Evolutionary conservation across 176 grass and related monocot genomes (phyloP).

Genomic region (Lolium perenne): DNA sequence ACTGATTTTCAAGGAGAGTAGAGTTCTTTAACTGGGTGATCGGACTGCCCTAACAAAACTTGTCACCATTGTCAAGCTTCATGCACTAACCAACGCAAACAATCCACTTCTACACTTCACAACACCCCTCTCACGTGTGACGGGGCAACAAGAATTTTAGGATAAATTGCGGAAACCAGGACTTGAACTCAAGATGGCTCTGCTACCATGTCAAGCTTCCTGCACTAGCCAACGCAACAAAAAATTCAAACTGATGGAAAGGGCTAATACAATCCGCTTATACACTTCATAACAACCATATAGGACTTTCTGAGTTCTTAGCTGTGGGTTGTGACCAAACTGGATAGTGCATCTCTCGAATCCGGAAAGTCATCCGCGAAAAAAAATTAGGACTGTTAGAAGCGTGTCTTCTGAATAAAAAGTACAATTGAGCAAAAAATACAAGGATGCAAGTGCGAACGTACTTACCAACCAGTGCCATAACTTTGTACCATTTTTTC

Average conservation of each 20-base stretch:
- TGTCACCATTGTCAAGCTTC: neutral
- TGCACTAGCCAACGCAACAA: no score
- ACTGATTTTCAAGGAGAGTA: constrained; percentile 10
- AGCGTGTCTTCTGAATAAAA: neutral
- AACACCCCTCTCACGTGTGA: no score
- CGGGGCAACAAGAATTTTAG: no score
- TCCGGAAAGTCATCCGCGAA: neutral
- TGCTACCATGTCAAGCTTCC: no score
- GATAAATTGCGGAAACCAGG: no score
- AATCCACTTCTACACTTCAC: no score
- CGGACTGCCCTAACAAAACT: neutral
- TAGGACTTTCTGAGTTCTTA: constrained; percentile 26
- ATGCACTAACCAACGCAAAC: no score
- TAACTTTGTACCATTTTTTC: neutral
- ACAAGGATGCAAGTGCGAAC: neutral
- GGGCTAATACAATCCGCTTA: no score
- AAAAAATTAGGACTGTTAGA: neutral
- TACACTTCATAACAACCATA: neutral
- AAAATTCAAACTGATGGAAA: no score
- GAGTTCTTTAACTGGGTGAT: constrained; percentile 13
- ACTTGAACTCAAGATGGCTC: no score
- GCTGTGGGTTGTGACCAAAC: neutral
- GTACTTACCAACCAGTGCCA: neutral
- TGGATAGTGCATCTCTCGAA: neutral
- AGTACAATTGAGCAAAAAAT: constrained; percentile 12